A percentile compares a stretch with the other conserved stretches of the same genome.
Evolutionary conservation across 768 basidiomycete genomes (phyloP).

Genomic region (Amanita inopinata): DNA sequence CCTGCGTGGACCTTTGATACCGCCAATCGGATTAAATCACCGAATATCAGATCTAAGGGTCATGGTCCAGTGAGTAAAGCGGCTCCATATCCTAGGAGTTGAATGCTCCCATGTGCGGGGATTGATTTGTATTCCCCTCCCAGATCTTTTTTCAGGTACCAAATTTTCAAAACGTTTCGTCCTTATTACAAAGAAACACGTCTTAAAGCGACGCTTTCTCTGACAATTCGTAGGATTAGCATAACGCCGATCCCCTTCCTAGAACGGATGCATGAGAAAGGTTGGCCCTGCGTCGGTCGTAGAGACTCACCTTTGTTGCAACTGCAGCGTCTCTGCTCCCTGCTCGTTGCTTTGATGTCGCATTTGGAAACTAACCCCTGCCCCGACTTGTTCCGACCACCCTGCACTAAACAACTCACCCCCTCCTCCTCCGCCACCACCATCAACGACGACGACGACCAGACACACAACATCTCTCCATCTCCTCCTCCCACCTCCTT

Average conservation of each 20-base stretch:
- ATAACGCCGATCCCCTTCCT: slow-evolving; percentile 1
- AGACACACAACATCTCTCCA: too few relatives aligned
- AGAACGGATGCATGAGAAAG: neutral
- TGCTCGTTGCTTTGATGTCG: slow-evolving; percentile 13
- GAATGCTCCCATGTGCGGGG: slow-evolving; percentile 29
- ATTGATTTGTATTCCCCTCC: slow-evolving; percentile 33
- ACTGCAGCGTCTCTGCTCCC: neutral
- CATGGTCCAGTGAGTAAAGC: slow-evolving; percentile 36
- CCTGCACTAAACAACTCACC: slow-evolving; percentile 11
- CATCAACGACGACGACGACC: too few relatives aligned
- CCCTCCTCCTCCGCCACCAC: too few relatives aligned
- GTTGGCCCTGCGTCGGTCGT: neutral
- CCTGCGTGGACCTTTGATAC: slow-evolving; percentile 25
- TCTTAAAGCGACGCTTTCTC: slow-evolving; percentile 1
- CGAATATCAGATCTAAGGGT: slow-evolving; percentile 69
- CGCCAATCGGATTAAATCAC: slow-evolving; percentile 44
- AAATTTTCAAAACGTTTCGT: slow-evolving; percentile 19
- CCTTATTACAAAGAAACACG: slow-evolving; percentile 16
- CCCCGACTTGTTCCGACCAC: slow-evolving; percentile 31
- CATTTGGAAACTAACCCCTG: slow-evolving; percentile 16
- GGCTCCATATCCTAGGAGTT: slow-evolving; percentile 35
- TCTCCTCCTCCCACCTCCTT: neutral
- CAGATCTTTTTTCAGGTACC: slow-evolving; percentile 31
- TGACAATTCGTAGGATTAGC: slow-evolving; percentile 1
- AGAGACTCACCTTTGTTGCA: slow-evolving; percentile 1